Conservation (phyloP, 495 filamentous ascomycete species). For the Aspergillus asperescens region DNA sequence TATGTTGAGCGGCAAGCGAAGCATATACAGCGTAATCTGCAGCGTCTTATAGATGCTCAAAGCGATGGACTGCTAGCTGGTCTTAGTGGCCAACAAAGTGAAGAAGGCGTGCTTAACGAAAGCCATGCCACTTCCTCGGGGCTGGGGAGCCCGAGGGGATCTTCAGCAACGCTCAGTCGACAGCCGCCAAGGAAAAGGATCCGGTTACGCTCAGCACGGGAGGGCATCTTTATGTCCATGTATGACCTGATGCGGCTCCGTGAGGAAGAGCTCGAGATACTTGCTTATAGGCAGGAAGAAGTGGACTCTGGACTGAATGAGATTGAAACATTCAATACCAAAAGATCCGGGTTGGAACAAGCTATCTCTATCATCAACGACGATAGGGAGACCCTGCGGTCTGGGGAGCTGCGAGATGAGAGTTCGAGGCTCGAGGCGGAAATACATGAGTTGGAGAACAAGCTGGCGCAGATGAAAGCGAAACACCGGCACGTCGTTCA, state of each 20-base stretch:
- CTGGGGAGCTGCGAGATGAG: conserved; percentile 46
- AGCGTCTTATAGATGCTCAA: conserved; percentile 79
- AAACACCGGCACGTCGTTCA: conserved; percentile 55
- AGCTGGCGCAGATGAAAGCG: conserved; percentile 62
- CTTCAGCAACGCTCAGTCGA: conserved; percentile 53
- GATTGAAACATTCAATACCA: conserved; percentile 56
- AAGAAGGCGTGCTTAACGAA: conserved; percentile 41
- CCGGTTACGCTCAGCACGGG: conserved; percentile 60
- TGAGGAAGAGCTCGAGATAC: conserved; percentile 59
- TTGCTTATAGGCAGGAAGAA: conserved; percentile 51
- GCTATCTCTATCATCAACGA: conserved; percentile 40
- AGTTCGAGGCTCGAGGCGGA: conserved; percentile 50
- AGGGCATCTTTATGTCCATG: conserved; percentile 67
- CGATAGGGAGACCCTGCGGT: conserved; percentile 32
- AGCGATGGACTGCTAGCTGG: conserved; percentile 64
- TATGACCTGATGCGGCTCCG: conserved; percentile 66
- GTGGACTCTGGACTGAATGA: conserved; percentile 54
- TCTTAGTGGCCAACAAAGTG: conserved; percentile 29
- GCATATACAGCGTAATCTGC: conserved; percentile 68
- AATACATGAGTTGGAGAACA: conserved; percentile 59
- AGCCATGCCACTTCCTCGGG: conserved; percentile 43
- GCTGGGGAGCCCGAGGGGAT: conserved; percentile 20
- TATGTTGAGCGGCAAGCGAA: conserved; percentile 42
- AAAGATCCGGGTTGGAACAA: conserved; percentile 41
- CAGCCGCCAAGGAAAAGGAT: conserved; percentile 55